phyloP scores from a whole-genome alignment of 306 rosid genomes.

The Malus fusca region DNA sequence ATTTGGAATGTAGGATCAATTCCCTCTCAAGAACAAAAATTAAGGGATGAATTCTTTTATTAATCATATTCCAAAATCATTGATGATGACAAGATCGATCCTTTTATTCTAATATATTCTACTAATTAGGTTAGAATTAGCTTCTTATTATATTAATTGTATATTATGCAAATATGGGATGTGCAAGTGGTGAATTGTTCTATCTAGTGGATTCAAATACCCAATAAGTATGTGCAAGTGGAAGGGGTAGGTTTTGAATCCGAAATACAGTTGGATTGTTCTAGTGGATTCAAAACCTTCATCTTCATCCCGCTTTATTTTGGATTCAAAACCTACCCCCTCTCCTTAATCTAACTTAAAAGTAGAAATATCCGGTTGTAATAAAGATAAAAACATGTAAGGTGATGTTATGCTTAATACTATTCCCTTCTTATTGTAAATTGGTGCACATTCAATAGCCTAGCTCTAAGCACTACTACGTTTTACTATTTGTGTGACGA shows the following conservation, averaged over 20 bases:
- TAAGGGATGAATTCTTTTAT: conserved; percentile 1
- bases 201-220: neutral
- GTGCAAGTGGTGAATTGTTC: neutral
- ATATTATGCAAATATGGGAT: neutral
- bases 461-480: no score
- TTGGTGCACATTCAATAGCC: neutral
- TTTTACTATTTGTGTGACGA: no score
- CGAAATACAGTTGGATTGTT: no score
- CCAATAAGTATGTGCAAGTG: no score
- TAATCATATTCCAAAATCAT: conserved; percentile 2
- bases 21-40: conserved; percentile 20
- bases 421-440: neutral
- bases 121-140: neutral
- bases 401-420: neutral
- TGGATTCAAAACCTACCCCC: neutral
- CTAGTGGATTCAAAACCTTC: neutral
- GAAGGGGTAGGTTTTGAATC: no score
- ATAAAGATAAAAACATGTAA: neutral
- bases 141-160: neutral
- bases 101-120: neutral
- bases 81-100: conserved; percentile 5
- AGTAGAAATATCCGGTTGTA: neutral
- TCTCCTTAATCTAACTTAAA: neutral
- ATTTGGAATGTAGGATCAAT: conserved; percentile 53
- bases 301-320: neutral